Conservation (phyloP, 1,284 basidiomycete genomes). For the Calocybe gambosa region DNA sequence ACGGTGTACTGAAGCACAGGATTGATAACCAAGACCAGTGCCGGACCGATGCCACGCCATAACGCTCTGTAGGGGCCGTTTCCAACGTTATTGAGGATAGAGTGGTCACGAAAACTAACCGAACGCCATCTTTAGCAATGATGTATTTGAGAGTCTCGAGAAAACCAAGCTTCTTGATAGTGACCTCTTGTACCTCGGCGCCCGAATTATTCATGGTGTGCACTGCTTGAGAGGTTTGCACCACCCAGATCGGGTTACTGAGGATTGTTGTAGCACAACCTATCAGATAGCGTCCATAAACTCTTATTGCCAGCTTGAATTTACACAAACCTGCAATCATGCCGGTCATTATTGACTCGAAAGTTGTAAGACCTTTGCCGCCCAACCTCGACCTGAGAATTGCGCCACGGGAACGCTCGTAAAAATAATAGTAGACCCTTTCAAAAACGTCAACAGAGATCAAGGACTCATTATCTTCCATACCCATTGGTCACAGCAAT, state of each 20-base stretch:
- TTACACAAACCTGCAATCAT: conserved; percentile 68
- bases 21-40: conserved; percentile 90
- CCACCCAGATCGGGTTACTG: conserved; percentile 94
- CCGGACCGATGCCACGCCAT: conserved; percentile 95
- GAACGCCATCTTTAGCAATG: conserved; percentile 69
- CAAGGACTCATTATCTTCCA: neutral
- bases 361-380: conserved; percentile 68
- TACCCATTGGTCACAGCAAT: conserved; percentile 93
- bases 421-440: conserved; percentile 83
- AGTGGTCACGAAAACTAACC: conserved; percentile 21
- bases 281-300: conserved; percentile 20
- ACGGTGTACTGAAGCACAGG: conserved; percentile 90
- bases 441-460: neutral
- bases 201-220: conserved; percentile 40
- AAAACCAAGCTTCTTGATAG: conserved; percentile 55
- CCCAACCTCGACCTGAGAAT: conserved; percentile 54
- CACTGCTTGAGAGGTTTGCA: conserved; percentile 90
- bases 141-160: conserved; percentile 70
- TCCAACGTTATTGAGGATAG: neutral
- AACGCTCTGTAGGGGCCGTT: conserved; percentile 48
- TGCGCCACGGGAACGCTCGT: conserved; percentile 58
- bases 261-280: conserved; percentile 88
- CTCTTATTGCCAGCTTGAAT: neutral
- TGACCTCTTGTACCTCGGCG: conserved; percentile 22
- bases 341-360: conserved; percentile 88